A percentile compares a stretch with the other conserved stretches of the same genome.
Evolutionary conservation across 345 rosid genomes (phyloP).

Genomic region (Aethionema arabicum): DNA sequence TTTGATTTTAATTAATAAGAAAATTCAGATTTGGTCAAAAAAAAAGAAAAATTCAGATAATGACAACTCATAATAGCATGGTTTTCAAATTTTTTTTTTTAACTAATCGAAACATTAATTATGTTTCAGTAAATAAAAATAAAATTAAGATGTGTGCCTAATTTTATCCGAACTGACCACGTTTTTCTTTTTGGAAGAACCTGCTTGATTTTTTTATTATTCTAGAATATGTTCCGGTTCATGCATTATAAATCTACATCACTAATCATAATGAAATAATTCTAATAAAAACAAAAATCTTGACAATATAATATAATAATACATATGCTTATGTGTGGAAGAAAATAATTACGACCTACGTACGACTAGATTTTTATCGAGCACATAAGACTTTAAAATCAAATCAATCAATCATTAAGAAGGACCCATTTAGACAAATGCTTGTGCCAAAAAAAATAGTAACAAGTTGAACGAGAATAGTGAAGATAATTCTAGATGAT

Average conservation of each 20-base stretch:
- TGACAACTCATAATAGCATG: too few relatives aligned
- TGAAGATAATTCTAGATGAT: conserved; percentile 11
- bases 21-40: too few relatives aligned
- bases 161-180: too few relatives aligned
- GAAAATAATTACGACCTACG: conserved; percentile 20
- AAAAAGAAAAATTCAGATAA: too few relatives aligned
- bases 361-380: conserved; percentile 6
- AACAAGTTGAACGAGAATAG: conserved; percentile 24
- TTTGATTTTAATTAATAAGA: too few relatives aligned
- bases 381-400: background rate
- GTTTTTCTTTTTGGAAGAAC: background rate
- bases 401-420: conserved; percentile 29
- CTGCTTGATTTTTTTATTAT: background rate
- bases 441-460: conserved; percentile 21
- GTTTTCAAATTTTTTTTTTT: too few relatives aligned
- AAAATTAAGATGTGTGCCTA: too few relatives aligned
- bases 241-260: conserved; percentile 5
- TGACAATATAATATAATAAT: conserved; percentile 2
- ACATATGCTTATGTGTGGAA: conserved; percentile 15
- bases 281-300: background rate
- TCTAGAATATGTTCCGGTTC: conserved; percentile 6
- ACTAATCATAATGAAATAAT: conserved; percentile 10
- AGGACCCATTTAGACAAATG: conserved; percentile 27
- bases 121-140: too few relatives aligned
- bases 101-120: too few relatives aligned